phyloP scores from a whole-genome alignment of 176 grass and related monocot genomes.

The Paspalum notatum region DNA sequence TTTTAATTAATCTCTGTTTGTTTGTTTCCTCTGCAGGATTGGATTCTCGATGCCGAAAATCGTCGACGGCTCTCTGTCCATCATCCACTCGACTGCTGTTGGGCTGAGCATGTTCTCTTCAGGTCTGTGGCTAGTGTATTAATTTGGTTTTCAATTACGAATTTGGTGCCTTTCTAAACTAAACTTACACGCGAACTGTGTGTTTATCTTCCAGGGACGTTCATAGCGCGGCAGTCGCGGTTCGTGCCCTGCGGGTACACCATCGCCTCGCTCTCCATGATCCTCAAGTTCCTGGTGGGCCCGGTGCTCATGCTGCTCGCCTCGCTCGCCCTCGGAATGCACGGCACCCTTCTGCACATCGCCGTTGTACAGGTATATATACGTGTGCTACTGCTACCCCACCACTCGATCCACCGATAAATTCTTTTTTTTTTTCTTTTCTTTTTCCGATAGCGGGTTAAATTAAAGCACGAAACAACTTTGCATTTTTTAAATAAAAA shows the following conservation, averaged over 20 bases:
- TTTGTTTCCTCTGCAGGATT: slow-evolving; percentile 29
- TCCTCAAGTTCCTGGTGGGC: slow-evolving; percentile 66
- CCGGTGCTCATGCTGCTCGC: slow-evolving; percentile 64
- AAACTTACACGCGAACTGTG: not conserved
- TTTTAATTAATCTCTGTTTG: too few relatives aligned
- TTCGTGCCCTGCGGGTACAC: slow-evolving; percentile 81
- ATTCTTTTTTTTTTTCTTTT: not conserved
- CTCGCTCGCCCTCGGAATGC: slow-evolving; percentile 65
- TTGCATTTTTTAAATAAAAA: too few relatives aligned
- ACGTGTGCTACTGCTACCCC: not conserved
- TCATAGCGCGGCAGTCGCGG: slow-evolving; percentile 67
- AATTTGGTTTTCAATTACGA: too few relatives aligned
- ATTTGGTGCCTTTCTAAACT: too few relatives aligned
- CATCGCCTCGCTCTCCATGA: slow-evolving; percentile 61
- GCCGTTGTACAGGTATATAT: slow-evolving; percentile 84
- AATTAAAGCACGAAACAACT: not conserved
- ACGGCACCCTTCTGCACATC: slow-evolving; percentile 66
- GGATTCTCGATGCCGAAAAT: slow-evolving; percentile 77
- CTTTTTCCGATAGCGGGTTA: not conserved
- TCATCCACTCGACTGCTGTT: slow-evolving; percentile 64
- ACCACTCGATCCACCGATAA: not conserved
- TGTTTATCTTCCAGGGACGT: slow-evolving; percentile 56
- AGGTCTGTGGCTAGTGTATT: slow-evolving; percentile 10
- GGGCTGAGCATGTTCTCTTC: slow-evolving; percentile 92
- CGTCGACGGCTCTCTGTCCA: slow-evolving; percentile 56